Evolutionary conservation across 495 filamentous ascomycete genomes (phyloP).

Genomic region (Aspergillus sclerotioniger): DNA sequence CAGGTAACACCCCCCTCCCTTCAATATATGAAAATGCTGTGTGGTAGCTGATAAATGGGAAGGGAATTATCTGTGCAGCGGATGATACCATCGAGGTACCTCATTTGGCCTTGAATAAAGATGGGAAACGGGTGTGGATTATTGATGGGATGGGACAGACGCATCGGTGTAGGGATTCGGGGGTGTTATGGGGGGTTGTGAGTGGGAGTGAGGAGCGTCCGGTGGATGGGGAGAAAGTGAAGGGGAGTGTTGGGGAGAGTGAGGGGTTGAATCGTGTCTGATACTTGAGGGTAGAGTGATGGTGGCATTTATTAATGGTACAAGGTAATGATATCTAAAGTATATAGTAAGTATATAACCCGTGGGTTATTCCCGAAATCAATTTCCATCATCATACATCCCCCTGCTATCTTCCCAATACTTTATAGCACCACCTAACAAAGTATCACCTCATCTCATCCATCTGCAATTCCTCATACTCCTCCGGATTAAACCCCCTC

Average conservation of each 20-base stretch:
- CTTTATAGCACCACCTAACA: too few species aligned
- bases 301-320: too few species aligned
- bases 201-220: not conserved
- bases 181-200: conserved; percentile 2
- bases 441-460: too few species aligned
- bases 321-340: too few species aligned
- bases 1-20: conserved; percentile 12
- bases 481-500: too few species aligned
- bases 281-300: too few species aligned
- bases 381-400: too few species aligned
- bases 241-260: not conserved
- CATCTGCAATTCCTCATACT: not conserved
- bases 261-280: not conserved
- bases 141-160: conserved; percentile 13
- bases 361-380: too few species aligned
- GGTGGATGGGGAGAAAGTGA: not conserved
- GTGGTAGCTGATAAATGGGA: not conserved
- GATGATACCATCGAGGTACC: conserved; percentile 28
- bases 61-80: conserved; percentile 16
- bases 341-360: too few species aligned
- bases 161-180: conserved; percentile 16
- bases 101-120: conserved; percentile 16
- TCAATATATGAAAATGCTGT: not conserved
- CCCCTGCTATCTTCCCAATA: too few species aligned
- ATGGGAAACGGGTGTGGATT: conserved; percentile 1